Conservation (phyloP, 202 grass and related monocot genomes). For the Panicum virgatum region DNA sequence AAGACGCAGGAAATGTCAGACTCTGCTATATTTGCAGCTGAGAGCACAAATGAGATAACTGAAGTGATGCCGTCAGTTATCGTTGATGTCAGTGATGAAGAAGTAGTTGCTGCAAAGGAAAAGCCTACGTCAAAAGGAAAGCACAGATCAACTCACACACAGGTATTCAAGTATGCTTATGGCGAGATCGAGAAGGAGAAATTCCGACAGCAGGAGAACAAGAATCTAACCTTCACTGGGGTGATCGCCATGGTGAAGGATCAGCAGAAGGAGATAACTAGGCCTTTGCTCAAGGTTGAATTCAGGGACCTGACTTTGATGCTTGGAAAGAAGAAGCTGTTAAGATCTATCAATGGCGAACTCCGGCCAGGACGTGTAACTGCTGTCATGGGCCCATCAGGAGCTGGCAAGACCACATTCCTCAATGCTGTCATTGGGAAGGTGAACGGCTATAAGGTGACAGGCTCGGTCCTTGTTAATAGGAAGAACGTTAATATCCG, state of each 20-base stretch:
- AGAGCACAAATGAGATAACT: conserved; percentile 41
- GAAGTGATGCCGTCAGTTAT: conserved; percentile 50
- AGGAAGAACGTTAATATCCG: conserved; percentile 55
- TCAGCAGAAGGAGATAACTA: conserved; percentile 50
- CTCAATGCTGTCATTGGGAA: conserved; percentile 89
- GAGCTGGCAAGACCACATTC: conserved; percentile 95
- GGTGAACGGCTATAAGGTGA: conserved; percentile 66
- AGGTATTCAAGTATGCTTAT: conserved; percentile 87
- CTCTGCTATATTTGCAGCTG: conserved; percentile 32
- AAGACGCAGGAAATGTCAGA: conserved; percentile 50
- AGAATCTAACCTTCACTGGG: conserved; percentile 69
- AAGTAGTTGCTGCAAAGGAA: conserved; percentile 48
- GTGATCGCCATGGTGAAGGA: conserved; percentile 66
- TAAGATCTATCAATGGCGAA: conserved; percentile 77
- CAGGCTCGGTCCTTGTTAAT: conserved; percentile 78
- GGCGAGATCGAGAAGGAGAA: conserved; percentile 88
- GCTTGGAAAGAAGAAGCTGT: conserved; percentile 77
- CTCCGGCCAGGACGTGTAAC: conserved; percentile 75
- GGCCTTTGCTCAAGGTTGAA: conserved; percentile 77
- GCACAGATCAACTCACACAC: conserved; percentile 64
- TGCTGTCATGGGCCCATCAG: conserved; percentile 95
- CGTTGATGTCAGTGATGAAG: conserved; percentile 43
- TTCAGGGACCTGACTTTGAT: conserved; percentile 85
- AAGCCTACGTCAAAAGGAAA: conserved; percentile 48
- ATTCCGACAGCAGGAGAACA: conserved; percentile 62